Evolutionary conservation across 176 grass and related monocot genomes (phyloP).

Genomic region (Rhipidocladum racemiflorum): DNA sequence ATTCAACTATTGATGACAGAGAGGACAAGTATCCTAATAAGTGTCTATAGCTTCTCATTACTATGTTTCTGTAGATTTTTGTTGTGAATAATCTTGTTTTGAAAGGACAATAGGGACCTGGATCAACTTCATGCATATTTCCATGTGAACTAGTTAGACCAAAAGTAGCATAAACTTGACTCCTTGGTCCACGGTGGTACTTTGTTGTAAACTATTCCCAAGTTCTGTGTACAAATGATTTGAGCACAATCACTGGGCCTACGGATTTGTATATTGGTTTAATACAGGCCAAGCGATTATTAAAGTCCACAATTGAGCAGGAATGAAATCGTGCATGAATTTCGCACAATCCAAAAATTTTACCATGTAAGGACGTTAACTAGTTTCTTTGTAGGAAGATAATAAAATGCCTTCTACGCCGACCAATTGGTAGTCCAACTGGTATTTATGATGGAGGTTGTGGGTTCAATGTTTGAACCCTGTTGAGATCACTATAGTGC

Average conservation of each 20-base stretch:
- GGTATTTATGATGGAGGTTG: neutral
- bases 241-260: neutral
- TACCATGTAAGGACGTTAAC: neutral
- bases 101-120: neutral
- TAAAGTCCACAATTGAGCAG: neutral
- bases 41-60: constrained; percentile 9
- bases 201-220: neutral
- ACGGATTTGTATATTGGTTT: neutral
- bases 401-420: neutral
- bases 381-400: constrained; percentile 6
- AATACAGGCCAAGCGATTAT: neutral
- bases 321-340: neutral
- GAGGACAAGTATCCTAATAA: constrained; percentile 65
- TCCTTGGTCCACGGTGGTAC: neutral
- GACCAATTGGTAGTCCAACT: neutral
- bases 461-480: constrained; percentile 6
- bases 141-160: neutral
- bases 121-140: constrained; percentile 4
- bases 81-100: constrained; percentile 19
- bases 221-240: constrained; percentile 1
- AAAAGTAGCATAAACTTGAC: neutral
- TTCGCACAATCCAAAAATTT: neutral
- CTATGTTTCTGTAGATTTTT: constrained; percentile 17
- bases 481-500: neutral
- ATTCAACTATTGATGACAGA: constrained; percentile 60